Evolutionary conservation across 2,329 filamentous ascomycete species (phyloP).

Genomic region (Aspergillus sclerotialis): DNA sequence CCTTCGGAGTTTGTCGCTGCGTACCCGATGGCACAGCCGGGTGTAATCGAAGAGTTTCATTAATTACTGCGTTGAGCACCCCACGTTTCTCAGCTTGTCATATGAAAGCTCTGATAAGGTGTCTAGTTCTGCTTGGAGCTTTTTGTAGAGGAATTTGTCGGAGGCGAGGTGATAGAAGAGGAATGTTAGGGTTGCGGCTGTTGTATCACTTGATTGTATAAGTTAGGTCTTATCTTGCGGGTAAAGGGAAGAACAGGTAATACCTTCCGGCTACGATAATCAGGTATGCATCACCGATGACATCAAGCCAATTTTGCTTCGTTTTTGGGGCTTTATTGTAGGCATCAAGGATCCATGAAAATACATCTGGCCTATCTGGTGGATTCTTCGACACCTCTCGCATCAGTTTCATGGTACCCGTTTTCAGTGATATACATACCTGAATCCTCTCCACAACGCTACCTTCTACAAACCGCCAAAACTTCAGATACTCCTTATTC

Average conservation of each 20-base stretch:
- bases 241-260: neutral
- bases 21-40: constrained; percentile 13
- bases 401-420: neutral
- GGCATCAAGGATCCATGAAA: neutral
- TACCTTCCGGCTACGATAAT: constrained; percentile 1
- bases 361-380: neutral
- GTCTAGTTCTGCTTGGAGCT: neutral
- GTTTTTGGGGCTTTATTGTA: neutral
- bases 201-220: constrained; percentile 5
- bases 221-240: neutral
- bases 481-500: neutral
- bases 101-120: too few relatives aligned
- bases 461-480: neutral
- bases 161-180: constrained; percentile 1
- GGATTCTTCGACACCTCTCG: neutral
- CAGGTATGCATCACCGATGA: constrained; percentile 1
- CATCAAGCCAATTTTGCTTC: neutral
- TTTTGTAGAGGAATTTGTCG: constrained; percentile 1
- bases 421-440: neutral
- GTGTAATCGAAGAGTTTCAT: constrained; percentile 14
- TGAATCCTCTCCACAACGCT: neutral
- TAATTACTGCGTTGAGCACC: constrained; percentile 14
- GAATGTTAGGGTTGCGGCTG: constrained; percentile 1
- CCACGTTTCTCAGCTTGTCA: neutral
- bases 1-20: constrained; percentile 9